Conservation (phyloP, 768 basidiomycete species). For the Lactarius sanguifluus region DNA sequence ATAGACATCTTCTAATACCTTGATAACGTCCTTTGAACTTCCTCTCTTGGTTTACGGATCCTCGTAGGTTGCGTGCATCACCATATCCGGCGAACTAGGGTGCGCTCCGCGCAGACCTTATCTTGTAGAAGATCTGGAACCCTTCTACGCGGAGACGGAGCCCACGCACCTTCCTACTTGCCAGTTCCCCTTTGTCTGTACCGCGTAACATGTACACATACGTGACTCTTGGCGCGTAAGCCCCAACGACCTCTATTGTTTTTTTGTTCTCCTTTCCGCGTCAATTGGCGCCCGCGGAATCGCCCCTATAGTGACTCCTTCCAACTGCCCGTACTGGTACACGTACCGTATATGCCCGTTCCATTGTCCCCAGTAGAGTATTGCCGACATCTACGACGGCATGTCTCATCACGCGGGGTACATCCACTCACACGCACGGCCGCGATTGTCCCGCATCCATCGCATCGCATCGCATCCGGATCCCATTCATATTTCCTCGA, state of each 20-base stretch:
- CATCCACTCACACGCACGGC: background rate
- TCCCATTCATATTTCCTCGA: background rate
- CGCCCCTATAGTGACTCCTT: slow-evolving; percentile 13
- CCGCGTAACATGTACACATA: background rate
- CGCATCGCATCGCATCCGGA: background rate
- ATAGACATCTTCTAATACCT: background rate
- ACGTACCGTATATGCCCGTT: background rate
- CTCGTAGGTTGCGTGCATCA: slow-evolving; percentile 12
- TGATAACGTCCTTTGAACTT: slow-evolving; percentile 14
- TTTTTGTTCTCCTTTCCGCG: background rate
- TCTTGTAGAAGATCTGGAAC: slow-evolving; percentile 29
- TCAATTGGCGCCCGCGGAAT: slow-evolving; percentile 9
- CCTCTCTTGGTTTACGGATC: slow-evolving; percentile 7
- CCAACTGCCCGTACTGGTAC: background rate
- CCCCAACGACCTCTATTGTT: slow-evolving; percentile 8
- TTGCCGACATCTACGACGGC: background rate
- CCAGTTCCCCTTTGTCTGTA: background rate
- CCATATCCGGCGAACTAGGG: slow-evolving; percentile 15
- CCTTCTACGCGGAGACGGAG: slow-evolving; percentile 17
- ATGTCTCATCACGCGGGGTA: background rate
- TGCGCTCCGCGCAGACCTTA: slow-evolving; percentile 22
- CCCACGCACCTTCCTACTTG: background rate
- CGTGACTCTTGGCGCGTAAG: background rate
- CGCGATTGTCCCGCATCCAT: slow-evolving; percentile 18
- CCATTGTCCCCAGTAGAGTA: background rate